phyloP scores from a whole-genome alignment of 179 eudicot species.

The Camellia oleifera region DNA sequence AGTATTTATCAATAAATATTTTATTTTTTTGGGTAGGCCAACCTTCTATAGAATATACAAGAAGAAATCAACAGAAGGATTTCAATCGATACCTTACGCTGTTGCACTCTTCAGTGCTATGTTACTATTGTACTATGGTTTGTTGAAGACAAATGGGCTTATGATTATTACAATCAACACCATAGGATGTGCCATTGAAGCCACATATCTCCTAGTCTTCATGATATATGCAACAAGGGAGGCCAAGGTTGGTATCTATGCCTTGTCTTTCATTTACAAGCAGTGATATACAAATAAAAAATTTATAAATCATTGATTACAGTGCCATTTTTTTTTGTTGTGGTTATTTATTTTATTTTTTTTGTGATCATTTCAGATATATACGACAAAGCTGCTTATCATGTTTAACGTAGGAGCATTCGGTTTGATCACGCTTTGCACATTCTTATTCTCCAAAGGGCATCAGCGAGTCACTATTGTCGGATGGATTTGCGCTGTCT shows the following conservation, averaged over 20 bases:
- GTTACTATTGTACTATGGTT: constrained; percentile 69
- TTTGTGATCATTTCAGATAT: constrained; percentile 26
- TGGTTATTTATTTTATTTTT: not conserved
- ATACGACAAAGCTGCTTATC: constrained; percentile 46
- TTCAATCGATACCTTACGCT: constrained; percentile 64
- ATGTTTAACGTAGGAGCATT: constrained; percentile 43
- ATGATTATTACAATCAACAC: constrained; percentile 62
- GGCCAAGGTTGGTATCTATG: constrained; percentile 36
- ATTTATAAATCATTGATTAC: too few species aligned
- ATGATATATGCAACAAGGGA: constrained; percentile 59
- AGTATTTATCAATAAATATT: not conserved
- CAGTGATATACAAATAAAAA: too few species aligned
- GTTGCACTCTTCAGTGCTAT: constrained; percentile 83
- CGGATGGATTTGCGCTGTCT: constrained; percentile 78
- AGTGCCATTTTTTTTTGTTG: too few species aligned
- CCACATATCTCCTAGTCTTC: constrained; percentile 47
- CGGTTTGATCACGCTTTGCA: constrained; percentile 37
- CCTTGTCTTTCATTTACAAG: not conserved
- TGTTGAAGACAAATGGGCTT: constrained; percentile 46
- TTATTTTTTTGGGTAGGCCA: constrained; percentile 38
- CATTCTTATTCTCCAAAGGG: constrained; percentile 33
- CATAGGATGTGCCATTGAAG: constrained; percentile 50
- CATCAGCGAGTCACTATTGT: constrained; percentile 39
- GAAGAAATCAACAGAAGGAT: constrained; percentile 74
- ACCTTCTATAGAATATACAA: constrained; percentile 62